Conservation (phyloP, 2,329 filamentous ascomycete species). For the Xylariomycetidae sp. region DNA sequence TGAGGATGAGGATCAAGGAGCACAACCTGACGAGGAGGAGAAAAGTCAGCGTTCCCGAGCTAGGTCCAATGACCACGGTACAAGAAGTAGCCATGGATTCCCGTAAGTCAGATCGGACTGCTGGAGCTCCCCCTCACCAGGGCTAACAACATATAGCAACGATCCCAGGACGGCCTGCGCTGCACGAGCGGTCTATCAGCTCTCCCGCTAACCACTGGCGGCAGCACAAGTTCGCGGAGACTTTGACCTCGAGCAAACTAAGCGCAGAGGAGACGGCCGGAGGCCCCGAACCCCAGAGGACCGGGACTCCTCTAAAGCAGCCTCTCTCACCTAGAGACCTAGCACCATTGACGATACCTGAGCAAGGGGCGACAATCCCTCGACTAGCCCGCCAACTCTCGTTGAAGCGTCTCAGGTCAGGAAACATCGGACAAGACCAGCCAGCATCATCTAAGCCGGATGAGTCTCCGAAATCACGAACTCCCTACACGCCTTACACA, state of each 20-base stretch:
- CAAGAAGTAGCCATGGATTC: constrained; percentile 66
- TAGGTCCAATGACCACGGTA: constrained; percentile 65
- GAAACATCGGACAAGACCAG: constrained; percentile 38
- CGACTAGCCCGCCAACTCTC: constrained; percentile 35
- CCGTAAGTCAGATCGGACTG: no score
- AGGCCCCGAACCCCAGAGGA: constrained; percentile 6
- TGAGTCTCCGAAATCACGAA: constrained; percentile 41
- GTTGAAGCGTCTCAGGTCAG: constrained; percentile 41
- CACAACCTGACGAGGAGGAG: constrained; percentile 53
- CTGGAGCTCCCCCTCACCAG: no score
- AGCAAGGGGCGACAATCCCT: constrained; percentile 26
- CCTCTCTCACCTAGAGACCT: constrained; percentile 51
- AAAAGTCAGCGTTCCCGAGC: constrained; percentile 60
- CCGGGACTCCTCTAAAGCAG: constrained; percentile 21
- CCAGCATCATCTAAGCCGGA: constrained; percentile 38
- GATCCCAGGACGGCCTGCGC: constrained; percentile 59
- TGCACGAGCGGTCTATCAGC: constrained; percentile 61
- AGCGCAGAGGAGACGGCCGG: no score
- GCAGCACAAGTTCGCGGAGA: constrained; percentile 37
- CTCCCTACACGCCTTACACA: constrained; percentile 35
- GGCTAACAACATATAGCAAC: constrained; percentile 46
- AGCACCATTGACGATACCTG: constrained; percentile 54
- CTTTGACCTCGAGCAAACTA: no score
- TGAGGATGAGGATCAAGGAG: constrained; percentile 54
- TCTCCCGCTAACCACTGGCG: constrained; percentile 51